Base-by-base conservation (phyloP, 2,329 filamentous ascomycete genomes). In the Orbilia quercus region DNA sequence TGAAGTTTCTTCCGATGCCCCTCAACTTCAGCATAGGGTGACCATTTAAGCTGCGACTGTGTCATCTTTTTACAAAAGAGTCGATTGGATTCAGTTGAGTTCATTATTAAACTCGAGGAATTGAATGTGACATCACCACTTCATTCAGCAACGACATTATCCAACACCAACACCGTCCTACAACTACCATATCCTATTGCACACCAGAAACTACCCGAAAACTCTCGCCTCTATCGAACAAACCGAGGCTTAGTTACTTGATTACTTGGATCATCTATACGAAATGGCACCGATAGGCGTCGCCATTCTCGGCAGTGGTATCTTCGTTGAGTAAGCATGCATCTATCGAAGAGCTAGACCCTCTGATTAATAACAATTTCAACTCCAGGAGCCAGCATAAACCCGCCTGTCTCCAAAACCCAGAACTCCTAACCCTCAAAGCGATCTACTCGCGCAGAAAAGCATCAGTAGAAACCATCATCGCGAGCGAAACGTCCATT, bases 391-490 rank as follows among this genome's bases (percentile, higher is more conserved):
- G 51, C 42, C 48, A 75, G 44, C 67, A 76, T 51, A 70, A 83
- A 79, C 89, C 89, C 11, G 89, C 88, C 47, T 84, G 91, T 58
- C 81, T 85, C 75, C 83, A 84, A 25, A 83, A 81, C 60, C 78
- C 82, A 7, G 62, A 78, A 38, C 80, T 90, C 9, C 79, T 80
- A 11, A 54, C 60, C 6, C 83, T 91, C 75, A 89, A 87, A 80
- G 87, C 88, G 20, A 82, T 90, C 75, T 91, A 88, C 80, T 90
- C 88, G 2, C 86, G 88, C 58, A 86, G 86, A 9, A 82, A 86
- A 55, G 80, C 82, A 16, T 87, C 87, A 0, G 88, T 87, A n/a
- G 78, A 84, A 75, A 79, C 78, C 12, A 80, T 84, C 2, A 80
- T 81, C 14, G 79, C 45, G 20, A 65, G 57, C 16, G 79, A 28